Evolutionary conservation across 23 red algal genomes (phyloP), one percentile per base, ranked within the genome.

Genomic region (Gracilariopsis chorda): DNA sequence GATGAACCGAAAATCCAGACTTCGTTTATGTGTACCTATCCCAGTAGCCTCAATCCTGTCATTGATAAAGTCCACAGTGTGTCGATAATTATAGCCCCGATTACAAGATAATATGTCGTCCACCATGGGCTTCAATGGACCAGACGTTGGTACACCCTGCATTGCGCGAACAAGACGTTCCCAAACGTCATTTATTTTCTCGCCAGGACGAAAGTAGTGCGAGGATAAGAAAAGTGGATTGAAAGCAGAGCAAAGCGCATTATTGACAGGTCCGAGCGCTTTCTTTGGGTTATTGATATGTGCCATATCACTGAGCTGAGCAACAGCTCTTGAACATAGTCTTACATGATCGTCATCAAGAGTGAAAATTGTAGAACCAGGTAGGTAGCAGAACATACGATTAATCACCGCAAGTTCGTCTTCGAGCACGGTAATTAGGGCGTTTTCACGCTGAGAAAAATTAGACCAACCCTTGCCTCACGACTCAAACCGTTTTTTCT

Each of bases 311-410:
- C 41, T 79, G 21, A n/a, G 46, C 41, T 51, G 43, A 1, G 41
- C 41, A 8, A 77, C 71, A n/a, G 71, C 71, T 25, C 74, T 49
- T 20, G 74, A 82, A 17, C 45, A 82, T 10, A 82, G 25, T 1
- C 77, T 56, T 59, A 55, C 35, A 59, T 82, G 49, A 53, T 82
- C 77, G 44, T 82, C 16, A 30, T 58, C 47, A 21, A 59, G 29
- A 25, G 4, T 59, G 6, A 59, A n/a, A 6, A 59, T 59, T 59
- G 10, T 51, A 10, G 17, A 51, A 12, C 48, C 17, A 12, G 48
- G 64, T 43, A 39, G 49, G 35, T 55, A 79, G 14, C 10, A 32
- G 44, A 44, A 41, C 0, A 29, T 20, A 16, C 78, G 51, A 39
- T 61, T 83, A 41, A 34, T 21, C 19, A 39, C 51, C 17, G 78